These are phyloP conservation scores for Poteriospumella lacustris DNA, from an alignment of 108 stramenopile species.

Conservation along the genomic window DNA sequence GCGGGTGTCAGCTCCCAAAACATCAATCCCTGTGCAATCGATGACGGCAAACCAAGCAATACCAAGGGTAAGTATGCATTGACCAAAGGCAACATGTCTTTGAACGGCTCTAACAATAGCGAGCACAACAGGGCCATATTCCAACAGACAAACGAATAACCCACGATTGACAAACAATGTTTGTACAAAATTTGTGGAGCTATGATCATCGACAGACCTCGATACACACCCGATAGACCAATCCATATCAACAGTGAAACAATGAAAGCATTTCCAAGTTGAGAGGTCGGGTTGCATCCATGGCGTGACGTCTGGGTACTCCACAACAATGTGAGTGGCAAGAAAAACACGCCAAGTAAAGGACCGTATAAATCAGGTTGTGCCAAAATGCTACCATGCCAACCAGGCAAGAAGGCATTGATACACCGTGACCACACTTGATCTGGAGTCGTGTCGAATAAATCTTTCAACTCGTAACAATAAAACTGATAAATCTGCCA, in stretches of 20 bases:
- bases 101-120: too few species aligned
- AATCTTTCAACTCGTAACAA: slow-evolving; percentile 2
- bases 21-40: too few species aligned
- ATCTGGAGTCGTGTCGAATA: not conserved
- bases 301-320: not conserved
- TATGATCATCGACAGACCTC: not conserved
- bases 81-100: too few species aligned
- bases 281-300: slow-evolving; percentile 11
- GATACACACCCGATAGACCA: not conserved
- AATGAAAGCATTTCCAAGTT: slow-evolving; percentile 2
- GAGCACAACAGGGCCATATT: not conserved
- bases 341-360: not conserved
- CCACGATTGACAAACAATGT: not conserved
- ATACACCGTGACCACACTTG: not conserved
- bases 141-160: not conserved
- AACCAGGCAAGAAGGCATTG: not conserved
- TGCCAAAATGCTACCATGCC: not conserved
- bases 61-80: too few species aligned
- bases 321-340: not conserved
- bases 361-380: slow-evolving; percentile 1
- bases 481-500: slow-evolving; percentile 18
- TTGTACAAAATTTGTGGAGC: not conserved
- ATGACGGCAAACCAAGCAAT: too few species aligned
- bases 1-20: too few species aligned
- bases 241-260: not conserved